Evolutionary conservation across 192 early-diverging fungal genomes (phyloP).

Genomic region (Chytriomyces confervae): DNA sequence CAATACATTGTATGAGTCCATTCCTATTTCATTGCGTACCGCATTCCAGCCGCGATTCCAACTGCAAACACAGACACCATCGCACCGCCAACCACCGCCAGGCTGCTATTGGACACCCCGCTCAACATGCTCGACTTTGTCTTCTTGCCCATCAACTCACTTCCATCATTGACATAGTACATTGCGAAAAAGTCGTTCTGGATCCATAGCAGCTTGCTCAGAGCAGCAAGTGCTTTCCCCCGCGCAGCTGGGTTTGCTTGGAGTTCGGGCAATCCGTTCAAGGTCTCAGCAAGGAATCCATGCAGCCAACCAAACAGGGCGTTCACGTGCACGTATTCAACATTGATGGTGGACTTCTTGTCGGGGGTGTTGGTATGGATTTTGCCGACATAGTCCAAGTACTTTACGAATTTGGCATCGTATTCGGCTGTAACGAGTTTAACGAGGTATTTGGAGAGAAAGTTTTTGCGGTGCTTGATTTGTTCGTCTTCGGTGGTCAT

Average conservation of each 20-base stretch:
- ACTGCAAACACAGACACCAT: no score
- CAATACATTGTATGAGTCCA: no score
- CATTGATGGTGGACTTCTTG: slow-evolving; percentile 80
- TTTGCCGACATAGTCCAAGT: slow-evolving; percentile 77
- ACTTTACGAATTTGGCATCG: slow-evolving; percentile 62
- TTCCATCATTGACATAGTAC: slow-evolving; percentile 73
- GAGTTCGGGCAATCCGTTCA: slow-evolving; percentile 54
- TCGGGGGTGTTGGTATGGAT: slow-evolving; percentile 77
- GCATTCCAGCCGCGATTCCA: no score
- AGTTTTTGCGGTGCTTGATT: slow-evolving; percentile 80
- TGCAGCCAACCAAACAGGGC: slow-evolving; percentile 71
- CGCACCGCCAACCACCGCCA: no score
- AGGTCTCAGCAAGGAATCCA: slow-evolving; percentile 55
- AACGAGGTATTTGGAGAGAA: slow-evolving; percentile 70
- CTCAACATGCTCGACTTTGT: neutral
- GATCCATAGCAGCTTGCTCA: slow-evolving; percentile 82
- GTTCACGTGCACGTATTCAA: slow-evolving; percentile 83
- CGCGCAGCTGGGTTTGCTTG: slow-evolving; percentile 25
- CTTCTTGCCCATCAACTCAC: slow-evolving; percentile 11
- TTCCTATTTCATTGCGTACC: no score
- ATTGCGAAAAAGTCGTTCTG: slow-evolving; percentile 83
- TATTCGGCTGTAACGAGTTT: slow-evolving; percentile 65
- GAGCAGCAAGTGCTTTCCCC: slow-evolving; percentile 57
- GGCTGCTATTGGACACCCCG: no score
- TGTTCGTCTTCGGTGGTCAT: slow-evolving; percentile 68